Conservation (phyloP, 192 early-diverging fungal genomes). For the Podila verticillata region DNA sequence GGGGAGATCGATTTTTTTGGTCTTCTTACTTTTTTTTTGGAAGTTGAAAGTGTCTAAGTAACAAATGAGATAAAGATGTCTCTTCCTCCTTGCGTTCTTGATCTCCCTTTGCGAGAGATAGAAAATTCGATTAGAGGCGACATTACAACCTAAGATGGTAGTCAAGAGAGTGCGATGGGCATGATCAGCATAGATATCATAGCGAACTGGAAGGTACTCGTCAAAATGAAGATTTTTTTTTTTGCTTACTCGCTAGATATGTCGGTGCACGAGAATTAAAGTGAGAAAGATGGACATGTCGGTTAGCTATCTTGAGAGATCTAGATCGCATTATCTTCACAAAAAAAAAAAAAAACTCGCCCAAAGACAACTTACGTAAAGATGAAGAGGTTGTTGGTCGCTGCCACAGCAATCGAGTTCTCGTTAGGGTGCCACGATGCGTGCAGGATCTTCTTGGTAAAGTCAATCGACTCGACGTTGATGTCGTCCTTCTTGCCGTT, state of each 20-base stretch:
- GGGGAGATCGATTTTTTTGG: background rate
- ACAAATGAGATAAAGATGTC: too few relatives aligned
- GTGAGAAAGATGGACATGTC: background rate
- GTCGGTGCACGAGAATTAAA: background rate
- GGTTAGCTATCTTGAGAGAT: too few relatives aligned
- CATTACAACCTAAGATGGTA: too few relatives aligned
- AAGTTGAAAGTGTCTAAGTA: background rate
- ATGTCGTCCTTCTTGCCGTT: constrained; percentile 75
- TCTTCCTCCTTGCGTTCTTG: too few relatives aligned
- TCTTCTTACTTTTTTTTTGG: background rate
- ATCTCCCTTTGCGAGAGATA: too few relatives aligned
- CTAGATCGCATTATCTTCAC: background rate
- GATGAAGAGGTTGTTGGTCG: constrained; percentile 99
- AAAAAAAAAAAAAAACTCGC: background rate
- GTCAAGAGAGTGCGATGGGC: too few relatives aligned
- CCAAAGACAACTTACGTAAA: constrained; percentile 67
- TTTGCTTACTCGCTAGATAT: background rate
- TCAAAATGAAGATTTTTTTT: too few relatives aligned
- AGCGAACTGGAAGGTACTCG: too few relatives aligned
- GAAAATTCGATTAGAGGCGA: too few relatives aligned
- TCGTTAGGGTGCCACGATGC: constrained; percentile 99
- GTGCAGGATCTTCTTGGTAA: constrained; percentile 97
- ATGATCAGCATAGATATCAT: too few relatives aligned
- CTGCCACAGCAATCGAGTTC: constrained; percentile 97
- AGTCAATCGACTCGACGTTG: constrained; percentile 91